Base-by-base conservation (phyloP, 352 stramenopile species). In the Phytophthora agathidicida region DNA sequence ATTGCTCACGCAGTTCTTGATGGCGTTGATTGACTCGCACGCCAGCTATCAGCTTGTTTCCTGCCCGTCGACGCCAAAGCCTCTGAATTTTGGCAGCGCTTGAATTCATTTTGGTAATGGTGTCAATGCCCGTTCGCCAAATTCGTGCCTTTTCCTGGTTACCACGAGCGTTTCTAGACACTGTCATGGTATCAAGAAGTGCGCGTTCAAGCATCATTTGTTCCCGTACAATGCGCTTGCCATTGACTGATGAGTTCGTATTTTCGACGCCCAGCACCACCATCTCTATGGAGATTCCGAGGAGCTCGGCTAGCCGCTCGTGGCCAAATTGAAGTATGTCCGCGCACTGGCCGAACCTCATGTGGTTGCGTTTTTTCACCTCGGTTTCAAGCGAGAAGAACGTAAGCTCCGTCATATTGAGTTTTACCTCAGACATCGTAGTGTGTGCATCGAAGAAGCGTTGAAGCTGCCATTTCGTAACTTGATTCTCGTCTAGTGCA, bases 391-490 rank as follows among this genome's bases (percentile, higher is more conserved):
- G 55, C 0, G 53, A 35, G 20, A 79, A 91, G 26, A 81, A 74
- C 3, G 73, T 86, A 17, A 94, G 79, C 31, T 65, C 65, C 19
- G 68, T 54, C 69, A 87, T 84, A n/a, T 64, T 60, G 9, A 48
- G 37, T 46, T 92, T 92, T 13, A 93, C 75, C 16, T 86, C 73
- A 0, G 76, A 75, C 11, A 90, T 69, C 4, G 79, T 91, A 16
- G 44, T 63, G 52, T 84, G 53, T 4, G 47, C 27, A 3, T 72
- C 49, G 27, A 94, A 89, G 44, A 94, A 93, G 10, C 57, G 65
- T n/a, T 83, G 53, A 2, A 94, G 68, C 35, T 93, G 83, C 67
- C 77, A 89, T 22, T 41, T 73, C 9, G 79, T 86, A 41, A 93
- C 69, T 41, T 63, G 49, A 1, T 64, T 65, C 20, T 77, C 68